Evolutionary conservation across 139 green algal species (phyloP).

Genomic region (Chloropicon primus): DNA sequence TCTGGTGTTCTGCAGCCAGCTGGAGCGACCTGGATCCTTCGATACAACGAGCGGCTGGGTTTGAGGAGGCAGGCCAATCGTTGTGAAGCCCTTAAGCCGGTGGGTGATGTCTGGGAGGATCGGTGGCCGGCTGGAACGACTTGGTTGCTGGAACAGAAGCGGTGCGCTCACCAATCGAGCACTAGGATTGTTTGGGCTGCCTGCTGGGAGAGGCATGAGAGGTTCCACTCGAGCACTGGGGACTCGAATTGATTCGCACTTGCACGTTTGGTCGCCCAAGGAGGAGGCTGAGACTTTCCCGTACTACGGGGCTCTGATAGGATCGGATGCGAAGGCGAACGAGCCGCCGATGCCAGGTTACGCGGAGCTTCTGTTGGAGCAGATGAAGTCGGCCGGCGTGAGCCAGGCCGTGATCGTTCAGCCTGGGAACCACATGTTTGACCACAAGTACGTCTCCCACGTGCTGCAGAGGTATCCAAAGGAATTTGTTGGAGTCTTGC

Average conservation of each 20-base stretch:
- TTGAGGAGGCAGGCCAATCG: no score
- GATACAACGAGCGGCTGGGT: no score
- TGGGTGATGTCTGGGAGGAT: no score
- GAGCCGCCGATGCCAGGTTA: slow-evolving; percentile 25
- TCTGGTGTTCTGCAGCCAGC: no score
- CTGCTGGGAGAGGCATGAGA: no score
- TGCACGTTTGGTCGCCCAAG: slow-evolving; percentile 27
- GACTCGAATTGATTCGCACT: slow-evolving; percentile 23
- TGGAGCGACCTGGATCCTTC: no score
- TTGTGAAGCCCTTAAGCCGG: no score
- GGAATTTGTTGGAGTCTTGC: slow-evolving; percentile 38
- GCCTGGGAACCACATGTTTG: slow-evolving; percentile 47
- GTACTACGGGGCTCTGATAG: slow-evolving; percentile 10
- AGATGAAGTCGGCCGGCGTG: slow-evolving; percentile 27
- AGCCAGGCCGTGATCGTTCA: slow-evolving; percentile 42
- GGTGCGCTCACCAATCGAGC: no score
- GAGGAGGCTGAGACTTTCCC: slow-evolving; percentile 19
- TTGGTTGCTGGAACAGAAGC: no score
- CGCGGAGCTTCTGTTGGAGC: slow-evolving; percentile 21
- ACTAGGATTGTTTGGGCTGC: no score
- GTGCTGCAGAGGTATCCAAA: slow-evolving; percentile 27
- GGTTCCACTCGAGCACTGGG: no score
- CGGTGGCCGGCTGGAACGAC: no score
- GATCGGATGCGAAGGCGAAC: slow-evolving; percentile 8
- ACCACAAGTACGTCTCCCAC: slow-evolving; percentile 42